Evolutionary conservation across 176 grass and related monocot species (phyloP), one percentile per base, ranked within the genome.

Genomic region (Hyparrhenia diplandra): DNA sequence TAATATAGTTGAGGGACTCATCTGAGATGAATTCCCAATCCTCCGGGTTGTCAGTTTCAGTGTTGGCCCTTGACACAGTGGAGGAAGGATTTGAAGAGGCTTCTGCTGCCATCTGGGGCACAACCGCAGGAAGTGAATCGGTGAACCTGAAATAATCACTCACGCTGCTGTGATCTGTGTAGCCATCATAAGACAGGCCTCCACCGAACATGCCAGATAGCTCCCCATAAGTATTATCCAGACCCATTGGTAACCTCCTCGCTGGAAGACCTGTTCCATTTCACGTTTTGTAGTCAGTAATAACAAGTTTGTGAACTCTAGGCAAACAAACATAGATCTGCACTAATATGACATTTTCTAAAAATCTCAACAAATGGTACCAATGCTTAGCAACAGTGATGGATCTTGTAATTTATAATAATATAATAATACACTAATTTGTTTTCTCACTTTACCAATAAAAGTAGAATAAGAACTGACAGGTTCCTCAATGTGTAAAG

Each of bases 11-110:
- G 60, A 98, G 92, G 62, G 96, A 88, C 73, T 95, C 90, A 47
- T 98, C 88, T 8, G 96, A 98, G 76, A 91, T 88, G 75, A 98
- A 95, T 67, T 98, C 96, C 73, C 89, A 89, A 55, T 98, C 96
- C 32, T 98, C 96, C 0, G 88, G 84, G 80, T 85, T 93, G 82
- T 95, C 92, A 4, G 79, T 39, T 67, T 86, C 73, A 17, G 75
- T 73, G 67, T 68, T 84, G 45, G 54, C 64, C 78, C 85, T 83
- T 6, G 73, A 69, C 64, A 78, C n/a, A 2, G 40, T 27, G 13
- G 74, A 67, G 0, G 81, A 80, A 52, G 23, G 8, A 79, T 39
- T 54, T 42, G 72, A 68, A 6, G n/a, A 62, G 1, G 80, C 73
- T 13, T 30, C 71, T 1, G 77, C 63, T 5, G 57, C 39, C 68